A percentile compares a stretch with the other conserved stretches of the same genome.
Evolutionary conservation across 2,329 filamentous ascomycete species (phyloP).

Genomic region (Neofusicoccum ribis): DNA sequence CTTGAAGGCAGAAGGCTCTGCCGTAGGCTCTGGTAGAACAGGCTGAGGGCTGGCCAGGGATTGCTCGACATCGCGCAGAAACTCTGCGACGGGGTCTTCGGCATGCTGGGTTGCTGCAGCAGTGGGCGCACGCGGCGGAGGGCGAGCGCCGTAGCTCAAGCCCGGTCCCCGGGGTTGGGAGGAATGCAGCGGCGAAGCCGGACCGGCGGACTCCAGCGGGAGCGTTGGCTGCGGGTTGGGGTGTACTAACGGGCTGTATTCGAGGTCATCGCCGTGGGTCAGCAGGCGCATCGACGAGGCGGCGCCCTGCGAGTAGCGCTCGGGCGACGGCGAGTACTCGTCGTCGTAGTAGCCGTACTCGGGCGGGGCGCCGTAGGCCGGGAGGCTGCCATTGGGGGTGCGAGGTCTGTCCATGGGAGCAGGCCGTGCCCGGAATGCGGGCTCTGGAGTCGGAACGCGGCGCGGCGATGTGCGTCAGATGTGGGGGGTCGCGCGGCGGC

Average conservation of each 20-base stretch:
- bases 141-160: conserved; percentile 25
- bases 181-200: not conserved
- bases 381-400: conserved; percentile 33
- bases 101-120: conserved; percentile 33
- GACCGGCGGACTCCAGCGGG: conserved; percentile 25
- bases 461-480: not conserved
- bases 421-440: conserved; percentile 15
- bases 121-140: conserved; percentile 30
- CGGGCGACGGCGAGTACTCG: conserved; percentile 32
- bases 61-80: conserved; percentile 43
- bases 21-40: conserved; percentile 25
- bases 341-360: conserved; percentile 45
- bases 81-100: conserved; percentile 44
- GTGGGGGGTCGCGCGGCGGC: conserved; percentile 13
- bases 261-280: conserved; percentile 46
- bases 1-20: conserved; percentile 25
- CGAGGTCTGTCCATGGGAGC: conserved; percentile 34
- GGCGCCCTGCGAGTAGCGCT: not conserved
- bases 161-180: conserved; percentile 10
- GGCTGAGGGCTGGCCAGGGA: conserved; percentile 28
- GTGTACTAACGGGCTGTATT: conserved; percentile 46
- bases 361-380: conserved; percentile 43
- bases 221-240: conserved; percentile 23
- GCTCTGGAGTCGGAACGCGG: not conserved
- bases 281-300: conserved; percentile 53